Conservation (phyloP, 2,329 filamentous ascomycete genomes). For the Pseudogymnoascus sp. region DNA sequence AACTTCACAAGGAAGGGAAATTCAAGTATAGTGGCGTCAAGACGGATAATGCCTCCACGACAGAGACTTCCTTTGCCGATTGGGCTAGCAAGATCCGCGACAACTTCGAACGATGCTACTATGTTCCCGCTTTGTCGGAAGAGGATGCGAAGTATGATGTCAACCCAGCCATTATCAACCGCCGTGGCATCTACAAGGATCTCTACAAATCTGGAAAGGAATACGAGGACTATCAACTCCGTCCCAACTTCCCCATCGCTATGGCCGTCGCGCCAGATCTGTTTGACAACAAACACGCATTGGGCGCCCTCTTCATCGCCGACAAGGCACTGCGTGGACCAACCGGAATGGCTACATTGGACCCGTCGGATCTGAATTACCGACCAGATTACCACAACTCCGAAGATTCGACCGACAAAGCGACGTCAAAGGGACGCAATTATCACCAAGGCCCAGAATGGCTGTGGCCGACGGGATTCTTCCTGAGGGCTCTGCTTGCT, state of each 20-base stretch:
- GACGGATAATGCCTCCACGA: conserved; percentile 47
- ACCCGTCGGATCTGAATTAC: conserved; percentile 89
- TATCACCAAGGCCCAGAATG: conserved; percentile 98
- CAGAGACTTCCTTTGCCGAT: conserved; percentile 60
- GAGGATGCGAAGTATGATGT: conserved; percentile 77
- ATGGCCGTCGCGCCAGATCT: conserved; percentile 90
- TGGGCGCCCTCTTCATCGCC: conserved; percentile 71
- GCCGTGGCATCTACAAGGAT: conserved; percentile 96
- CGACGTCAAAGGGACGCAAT: conserved; percentile 88
- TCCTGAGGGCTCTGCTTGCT: conserved; percentile 81
- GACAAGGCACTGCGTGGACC: conserved; percentile 78
- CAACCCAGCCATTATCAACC: conserved; percentile 73
- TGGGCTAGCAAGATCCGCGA: conserved; percentile 77
- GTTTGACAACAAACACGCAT: conserved; percentile 72
- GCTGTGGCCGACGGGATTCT: conserved; percentile 96
- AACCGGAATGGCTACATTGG: conserved; percentile 90
- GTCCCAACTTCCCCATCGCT: conserved; percentile 88
- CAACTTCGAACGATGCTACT: conserved; percentile 92
- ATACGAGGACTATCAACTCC: conserved; percentile 95
- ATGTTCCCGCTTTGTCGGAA: conserved; percentile 61
- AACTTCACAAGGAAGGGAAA: conserved; percentile 59
- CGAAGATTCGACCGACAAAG: conserved; percentile 86
- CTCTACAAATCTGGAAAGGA: conserved; percentile 89
- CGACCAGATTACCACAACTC: conserved; percentile 91
- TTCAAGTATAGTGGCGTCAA: conserved; percentile 71